These are phyloP conservation scores for Terana coerulea DNA, from an alignment of 768 basidiomycete species.

Conservation along the genomic window DNA sequence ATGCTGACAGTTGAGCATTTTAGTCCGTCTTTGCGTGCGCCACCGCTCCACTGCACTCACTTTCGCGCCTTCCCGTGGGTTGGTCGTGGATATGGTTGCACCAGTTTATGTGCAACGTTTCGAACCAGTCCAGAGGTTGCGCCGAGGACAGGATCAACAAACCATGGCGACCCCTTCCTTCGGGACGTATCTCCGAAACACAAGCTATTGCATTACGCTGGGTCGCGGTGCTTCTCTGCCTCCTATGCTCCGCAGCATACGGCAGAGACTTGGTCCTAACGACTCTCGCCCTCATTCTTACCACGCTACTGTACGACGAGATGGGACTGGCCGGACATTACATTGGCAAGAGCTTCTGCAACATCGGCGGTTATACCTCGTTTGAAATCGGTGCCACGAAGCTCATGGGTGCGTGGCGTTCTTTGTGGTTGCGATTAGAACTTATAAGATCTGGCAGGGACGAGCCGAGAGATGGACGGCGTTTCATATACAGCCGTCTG, in stretches of 20 bases:
- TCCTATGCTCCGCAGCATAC: conserved; percentile 19
- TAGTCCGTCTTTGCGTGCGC: conserved; percentile 14
- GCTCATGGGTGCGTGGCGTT: conserved; percentile 9
- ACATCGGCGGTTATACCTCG: conserved; percentile 1
- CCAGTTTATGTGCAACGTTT: conserved; percentile 26
- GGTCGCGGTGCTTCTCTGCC: conserved; percentile 23
- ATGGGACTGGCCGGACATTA: conserved; percentile 8
- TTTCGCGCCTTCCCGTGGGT: conserved; percentile 8
- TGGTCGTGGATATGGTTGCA: conserved; percentile 31
- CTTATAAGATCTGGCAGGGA: conserved; percentile 13
- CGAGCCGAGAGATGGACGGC: conserved; percentile 12
- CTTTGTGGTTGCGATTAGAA: neutral
- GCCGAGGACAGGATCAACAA: conserved; percentile 30
- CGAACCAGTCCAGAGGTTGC: conserved; percentile 26
- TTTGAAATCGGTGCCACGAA: conserved; percentile 6
- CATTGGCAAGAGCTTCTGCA: conserved; percentile 11
- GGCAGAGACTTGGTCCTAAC: conserved; percentile 17
- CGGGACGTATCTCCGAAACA: conserved; percentile 23
- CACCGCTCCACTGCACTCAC: conserved; percentile 12
- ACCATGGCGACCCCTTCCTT: conserved; percentile 29
- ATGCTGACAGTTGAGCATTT: too few species aligned
- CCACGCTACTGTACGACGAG: conserved; percentile 22
- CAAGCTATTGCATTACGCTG: conserved; percentile 25
- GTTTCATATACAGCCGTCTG: conserved; percentile 26
- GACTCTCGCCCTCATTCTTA: conserved; percentile 12